Conservation (phyloP, 306 rosid genomes). For the Lathyrus sativus region DNA sequence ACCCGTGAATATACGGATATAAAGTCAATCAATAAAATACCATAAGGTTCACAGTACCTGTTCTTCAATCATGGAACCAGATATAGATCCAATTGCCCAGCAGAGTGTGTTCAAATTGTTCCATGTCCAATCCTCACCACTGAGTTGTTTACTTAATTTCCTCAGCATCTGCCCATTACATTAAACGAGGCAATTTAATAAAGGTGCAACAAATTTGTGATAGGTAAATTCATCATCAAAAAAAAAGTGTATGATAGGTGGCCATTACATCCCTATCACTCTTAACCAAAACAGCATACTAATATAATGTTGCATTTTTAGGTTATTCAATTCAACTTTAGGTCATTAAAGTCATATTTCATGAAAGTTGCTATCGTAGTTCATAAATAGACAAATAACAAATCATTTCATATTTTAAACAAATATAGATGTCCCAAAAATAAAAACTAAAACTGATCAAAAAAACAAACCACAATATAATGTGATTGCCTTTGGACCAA, state of each 20-base stretch:
- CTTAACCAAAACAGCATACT: conserved; percentile 9
- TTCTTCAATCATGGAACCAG: conserved; percentile 98
- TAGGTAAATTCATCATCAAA: no score
- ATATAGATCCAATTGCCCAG: conserved; percentile 99
- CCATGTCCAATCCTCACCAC: conserved; percentile 99
- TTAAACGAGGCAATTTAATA: neutral
- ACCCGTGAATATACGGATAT: conserved; percentile 3
- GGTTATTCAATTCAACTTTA: conserved; percentile 18
- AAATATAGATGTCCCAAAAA: neutral
- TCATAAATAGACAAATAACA: neutral
- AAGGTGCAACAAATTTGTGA: neutral
- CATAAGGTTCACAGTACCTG: conserved; percentile 59
- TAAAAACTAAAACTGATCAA: neutral
- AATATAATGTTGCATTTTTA: neutral
- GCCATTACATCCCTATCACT: conserved; percentile 13
- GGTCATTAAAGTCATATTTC: neutral
- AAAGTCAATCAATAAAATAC: neutral
- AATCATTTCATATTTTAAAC: conserved; percentile 6
- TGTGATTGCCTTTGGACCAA: conserved; percentile 2
- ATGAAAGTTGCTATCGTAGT: conserved; percentile 1
- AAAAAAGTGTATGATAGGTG: neutral
- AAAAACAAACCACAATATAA: conserved; percentile 2
- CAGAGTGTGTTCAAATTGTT: conserved; percentile 94
- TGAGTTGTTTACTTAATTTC: conserved; percentile 88
- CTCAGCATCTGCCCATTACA: conserved; percentile 75